Conservation (phyloP, 441 rosid genomes). For the Populus tomentosa region DNA sequence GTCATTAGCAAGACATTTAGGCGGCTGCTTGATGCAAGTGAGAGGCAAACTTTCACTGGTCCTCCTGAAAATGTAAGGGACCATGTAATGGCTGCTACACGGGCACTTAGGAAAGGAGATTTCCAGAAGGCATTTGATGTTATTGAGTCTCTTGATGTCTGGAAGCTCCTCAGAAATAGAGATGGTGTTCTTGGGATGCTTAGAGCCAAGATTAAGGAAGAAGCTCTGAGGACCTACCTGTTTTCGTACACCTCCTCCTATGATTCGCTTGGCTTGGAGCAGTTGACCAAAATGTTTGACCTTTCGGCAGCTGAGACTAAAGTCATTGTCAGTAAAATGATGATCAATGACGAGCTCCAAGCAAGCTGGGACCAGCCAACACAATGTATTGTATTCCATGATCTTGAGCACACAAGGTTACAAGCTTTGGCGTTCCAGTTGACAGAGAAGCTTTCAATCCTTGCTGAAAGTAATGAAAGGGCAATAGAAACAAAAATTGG, state of each 20-base stretch:
- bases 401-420: slow-evolving; percentile 56
- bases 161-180: slow-evolving; percentile 54
- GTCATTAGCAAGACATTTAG: slow-evolving; percentile 75
- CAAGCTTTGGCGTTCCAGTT: slow-evolving; percentile 78
- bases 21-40: slow-evolving; percentile 57
- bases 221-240: slow-evolving; percentile 63
- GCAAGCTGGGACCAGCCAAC: slow-evolving; percentile 94
- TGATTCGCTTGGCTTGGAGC: slow-evolving; percentile 53
- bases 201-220: slow-evolving; percentile 65
- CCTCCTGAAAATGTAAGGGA: slow-evolving; percentile 81
- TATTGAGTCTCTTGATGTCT: slow-evolving; percentile 56
- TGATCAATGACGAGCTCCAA: slow-evolving; percentile 67
- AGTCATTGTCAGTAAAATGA: slow-evolving; percentile 65
- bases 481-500: slow-evolving; percentile 65
- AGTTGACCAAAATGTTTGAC: slow-evolving; percentile 61
- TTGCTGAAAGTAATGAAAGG: slow-evolving; percentile 67
- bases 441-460: slow-evolving; percentile 52
- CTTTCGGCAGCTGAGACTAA: slow-evolving; percentile 47
- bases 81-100: slow-evolving; percentile 72
- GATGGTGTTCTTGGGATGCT: slow-evolving; percentile 56
- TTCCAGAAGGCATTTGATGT: slow-evolving; percentile 50
- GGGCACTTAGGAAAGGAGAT: slow-evolving; percentile 65
- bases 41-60: slow-evolving; percentile 69
- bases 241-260: slow-evolving; percentile 52
- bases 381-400: slow-evolving; percentile 60